phyloP scores from a whole-genome alignment of 352 stramenopile genomes.

The Globisporangium nunn region DNA sequence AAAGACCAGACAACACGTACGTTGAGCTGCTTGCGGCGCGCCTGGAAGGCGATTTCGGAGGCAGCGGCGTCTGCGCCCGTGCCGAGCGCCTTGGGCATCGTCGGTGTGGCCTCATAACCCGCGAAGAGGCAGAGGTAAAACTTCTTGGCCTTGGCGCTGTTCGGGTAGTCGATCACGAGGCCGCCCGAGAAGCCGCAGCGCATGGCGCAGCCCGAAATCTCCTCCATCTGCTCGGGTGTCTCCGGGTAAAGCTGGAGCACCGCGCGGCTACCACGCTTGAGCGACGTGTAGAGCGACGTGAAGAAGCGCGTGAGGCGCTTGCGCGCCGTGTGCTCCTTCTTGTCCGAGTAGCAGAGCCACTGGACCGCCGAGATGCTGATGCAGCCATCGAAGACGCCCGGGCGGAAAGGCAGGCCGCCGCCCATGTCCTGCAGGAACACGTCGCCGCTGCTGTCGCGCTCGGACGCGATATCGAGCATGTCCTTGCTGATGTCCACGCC shows the following conservation, averaged over 20 bases:
- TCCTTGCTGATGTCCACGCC: conserved; percentile 96
- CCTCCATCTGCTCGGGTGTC: conserved; percentile 94
- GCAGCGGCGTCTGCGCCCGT: conserved; percentile 29
- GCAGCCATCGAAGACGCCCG: conserved; percentile 96
- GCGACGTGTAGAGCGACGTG: conserved; percentile 86
- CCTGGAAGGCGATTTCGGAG: conserved; percentile 58
- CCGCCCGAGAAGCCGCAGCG: conserved; percentile 91
- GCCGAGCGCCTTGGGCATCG: conserved; percentile 79
- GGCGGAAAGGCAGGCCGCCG: conserved; percentile 95
- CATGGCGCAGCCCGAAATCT: conserved; percentile 88
- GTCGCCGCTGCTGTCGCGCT: conserved; percentile 86
- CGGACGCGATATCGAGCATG: conserved; percentile 98
- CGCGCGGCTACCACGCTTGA: conserved; percentile 86
- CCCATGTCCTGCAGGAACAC: conserved; percentile 97
- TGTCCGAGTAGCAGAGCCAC: conserved; percentile 99
- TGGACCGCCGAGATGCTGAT: conserved; percentile 99
- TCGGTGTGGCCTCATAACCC: conserved; percentile 73
- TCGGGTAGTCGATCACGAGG: conserved; percentile 99
- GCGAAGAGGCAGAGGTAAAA: conserved; percentile 99
- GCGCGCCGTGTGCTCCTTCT: conserved; percentile 91
- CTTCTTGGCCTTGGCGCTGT: conserved; percentile 99
- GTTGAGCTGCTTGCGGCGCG: conserved; percentile 43
- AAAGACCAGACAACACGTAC: conserved; percentile 20
- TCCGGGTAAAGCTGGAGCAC: conserved; percentile 99
- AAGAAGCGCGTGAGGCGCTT: conserved; percentile 97